Evolutionary conservation across 768 basidiomycete species (phyloP).

Genomic region (Agaricus sinodeliciosus): DNA sequence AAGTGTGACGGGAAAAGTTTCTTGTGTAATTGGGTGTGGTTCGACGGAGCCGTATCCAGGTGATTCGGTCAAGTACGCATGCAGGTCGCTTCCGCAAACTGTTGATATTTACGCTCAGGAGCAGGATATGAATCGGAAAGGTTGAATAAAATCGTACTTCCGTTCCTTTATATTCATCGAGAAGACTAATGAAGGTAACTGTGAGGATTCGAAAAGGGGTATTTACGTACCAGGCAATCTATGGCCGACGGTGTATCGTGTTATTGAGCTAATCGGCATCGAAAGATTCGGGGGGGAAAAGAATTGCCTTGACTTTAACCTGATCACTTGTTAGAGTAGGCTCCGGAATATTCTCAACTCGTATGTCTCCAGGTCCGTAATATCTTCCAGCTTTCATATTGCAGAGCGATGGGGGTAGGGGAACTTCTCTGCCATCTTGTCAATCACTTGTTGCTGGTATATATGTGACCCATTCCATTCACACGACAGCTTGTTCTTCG

Average conservation of each 20-base stretch:
- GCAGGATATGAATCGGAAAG: background rate
- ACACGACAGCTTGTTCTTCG: too few species aligned
- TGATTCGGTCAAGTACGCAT: slow-evolving; percentile 30
- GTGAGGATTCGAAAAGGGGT: background rate
- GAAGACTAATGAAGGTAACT: background rate
- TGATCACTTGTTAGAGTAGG: slow-evolving; percentile 27
- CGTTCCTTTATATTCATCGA: slow-evolving; percentile 17
- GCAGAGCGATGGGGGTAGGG: background rate
- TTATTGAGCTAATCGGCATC: background rate
- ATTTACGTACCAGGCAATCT: background rate
- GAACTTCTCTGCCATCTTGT: background rate
- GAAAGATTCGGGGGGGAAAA: background rate
- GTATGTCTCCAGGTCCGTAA: slow-evolving; percentile 36
- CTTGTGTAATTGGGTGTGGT: slow-evolving; percentile 31
- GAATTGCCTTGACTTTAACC: slow-evolving; percentile 37
- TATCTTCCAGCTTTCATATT: slow-evolving; percentile 43
- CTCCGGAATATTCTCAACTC: slow-evolving; percentile 35
- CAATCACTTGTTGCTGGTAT: too few species aligned
- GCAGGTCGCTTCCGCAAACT: slow-evolving; percentile 44
- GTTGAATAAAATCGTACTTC: slow-evolving; percentile 18
- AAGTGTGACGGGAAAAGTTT: slow-evolving; percentile 33
- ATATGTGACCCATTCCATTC: too few species aligned
- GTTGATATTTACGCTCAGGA: background rate
- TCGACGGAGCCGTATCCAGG: slow-evolving; percentile 21
- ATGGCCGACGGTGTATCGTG: background rate